Base-by-base conservation (phyloP, 371 early-diverging fungal species). In the Syncephalastrum contaminatum region DNA sequence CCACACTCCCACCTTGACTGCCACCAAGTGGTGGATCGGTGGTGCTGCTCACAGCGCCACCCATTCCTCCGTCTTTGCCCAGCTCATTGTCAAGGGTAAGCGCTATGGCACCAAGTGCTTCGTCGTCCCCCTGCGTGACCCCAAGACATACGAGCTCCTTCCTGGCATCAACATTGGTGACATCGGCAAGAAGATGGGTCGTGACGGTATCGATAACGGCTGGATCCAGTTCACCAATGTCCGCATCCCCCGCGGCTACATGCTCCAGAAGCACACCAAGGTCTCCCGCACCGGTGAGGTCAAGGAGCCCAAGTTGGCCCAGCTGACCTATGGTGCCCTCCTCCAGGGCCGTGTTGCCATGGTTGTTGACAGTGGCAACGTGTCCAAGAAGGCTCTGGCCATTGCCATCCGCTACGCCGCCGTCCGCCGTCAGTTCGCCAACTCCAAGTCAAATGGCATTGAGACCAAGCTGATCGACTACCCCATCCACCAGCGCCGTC, bases 11-110 rank as follows among this genome's bases (percentile, higher is more conserved):
- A 84, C 90, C 5, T 61, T 95, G 30, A 93, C 95, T 13, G 88
- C 96, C 24, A 92, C 96, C 57, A 96, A 93, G 80, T 96, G 95
- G 96, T 97, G 97, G 97, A 94, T 96, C 62, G 97, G 97, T 58
- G 96, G 96, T 54, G 90, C 91, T 16, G 91, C 81, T n/a, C 88
- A 91, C 57, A 84, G 88, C 30, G 93, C 94, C 51, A 91, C 93
- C 5, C 94, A 93, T 63, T 75, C 87, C 44, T 73, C 88, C 16
- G 91, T 89, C 22, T 88, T 87, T 72, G 94, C 94, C 16, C 88
- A 88, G 68, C 83, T 92, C 20, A 77, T 89, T 24, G 87, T 92
- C 51, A 81, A 84, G 56, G 87, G 87, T 48, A 87, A 88, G 68
- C 67, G 80, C 53, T 86, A 91, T 64, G 94, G 94, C 51, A 84